Evolutionary conservation across 108 stramenopile genomes (phyloP).

Genomic region (Skeletonema costatum): DNA sequence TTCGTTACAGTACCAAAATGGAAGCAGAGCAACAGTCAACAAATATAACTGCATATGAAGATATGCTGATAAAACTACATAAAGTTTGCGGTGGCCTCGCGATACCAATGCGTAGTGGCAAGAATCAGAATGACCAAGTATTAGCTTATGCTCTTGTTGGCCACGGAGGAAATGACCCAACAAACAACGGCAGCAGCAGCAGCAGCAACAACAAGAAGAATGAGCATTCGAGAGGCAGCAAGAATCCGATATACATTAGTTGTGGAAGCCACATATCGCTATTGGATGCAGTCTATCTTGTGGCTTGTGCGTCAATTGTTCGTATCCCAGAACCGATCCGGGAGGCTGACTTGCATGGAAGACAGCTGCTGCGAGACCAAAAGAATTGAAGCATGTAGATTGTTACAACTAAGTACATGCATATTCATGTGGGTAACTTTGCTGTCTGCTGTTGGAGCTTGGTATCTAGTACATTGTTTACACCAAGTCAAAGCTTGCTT

Average conservation of each 20-base stretch:
- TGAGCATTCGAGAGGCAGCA: conserved; percentile 14
- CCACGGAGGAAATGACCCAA: conserved; percentile 52
- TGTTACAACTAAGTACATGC: no score
- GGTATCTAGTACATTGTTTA: no score
- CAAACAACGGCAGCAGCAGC: neutral
- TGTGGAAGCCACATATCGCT: conserved; percentile 63
- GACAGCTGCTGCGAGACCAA: conserved; percentile 53
- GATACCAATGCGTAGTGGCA: conserved; percentile 36
- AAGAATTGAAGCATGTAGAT: neutral
- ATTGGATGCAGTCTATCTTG: conserved; percentile 49
- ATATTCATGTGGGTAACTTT: no score
- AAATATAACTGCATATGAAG: neutral
- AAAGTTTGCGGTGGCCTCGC: conserved; percentile 39
- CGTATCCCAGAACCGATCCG: conserved; percentile 82
- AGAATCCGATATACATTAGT: conserved; percentile 71
- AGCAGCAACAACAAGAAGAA: conserved; percentile 1
- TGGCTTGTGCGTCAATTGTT: conserved; percentile 29
- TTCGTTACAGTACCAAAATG: neutral
- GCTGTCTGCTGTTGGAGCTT: no score
- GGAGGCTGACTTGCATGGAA: conserved; percentile 66
- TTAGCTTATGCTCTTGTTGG: conserved; percentile 63
- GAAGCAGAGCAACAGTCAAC: neutral
- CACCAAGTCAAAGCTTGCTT: no score
- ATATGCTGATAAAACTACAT: conserved; percentile 33
- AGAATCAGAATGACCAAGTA: conserved; percentile 11